Evolutionary conservation across 495 filamentous ascomycete genomes (phyloP).

Genomic region (Lepidopterella palustris): DNA sequence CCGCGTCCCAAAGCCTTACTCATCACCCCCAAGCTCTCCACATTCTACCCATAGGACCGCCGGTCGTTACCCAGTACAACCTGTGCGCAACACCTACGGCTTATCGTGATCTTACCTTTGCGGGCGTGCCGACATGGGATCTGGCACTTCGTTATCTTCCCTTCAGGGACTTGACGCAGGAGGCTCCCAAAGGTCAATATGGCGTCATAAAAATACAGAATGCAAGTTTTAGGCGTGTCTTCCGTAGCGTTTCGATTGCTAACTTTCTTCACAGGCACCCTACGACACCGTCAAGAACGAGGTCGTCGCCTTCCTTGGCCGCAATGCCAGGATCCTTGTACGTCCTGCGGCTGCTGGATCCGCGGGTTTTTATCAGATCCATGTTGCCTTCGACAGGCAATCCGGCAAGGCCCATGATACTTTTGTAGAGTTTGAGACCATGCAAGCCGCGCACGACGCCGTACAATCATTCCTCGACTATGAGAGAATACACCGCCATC

Average conservation of each 20-base stretch:
- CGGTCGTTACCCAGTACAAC: too few species aligned
- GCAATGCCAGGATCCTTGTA: background rate
- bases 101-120: background rate
- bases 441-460: background rate
- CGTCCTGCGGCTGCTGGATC: background rate
- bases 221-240: slow-evolving; percentile 1
- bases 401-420: background rate
- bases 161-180: background rate
- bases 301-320: slow-evolving; percentile 3
- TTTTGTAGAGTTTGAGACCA: background rate
- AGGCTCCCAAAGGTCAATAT: background rate
- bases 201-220: slow-evolving; percentile 1
- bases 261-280: background rate
- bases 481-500: background rate
- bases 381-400: background rate
- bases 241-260: background rate
- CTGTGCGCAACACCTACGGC: too few species aligned
- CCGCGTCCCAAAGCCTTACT: too few species aligned
- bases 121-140: background rate
- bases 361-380: background rate
- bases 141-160: background rate
- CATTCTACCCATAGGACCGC: too few species aligned
- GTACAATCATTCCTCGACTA: background rate
- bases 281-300: slow-evolving; percentile 1
- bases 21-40: too few species aligned